Conservation (phyloP, 2,329 filamentous ascomycete species). For the Pseudogymnoascus sp. region DNA sequence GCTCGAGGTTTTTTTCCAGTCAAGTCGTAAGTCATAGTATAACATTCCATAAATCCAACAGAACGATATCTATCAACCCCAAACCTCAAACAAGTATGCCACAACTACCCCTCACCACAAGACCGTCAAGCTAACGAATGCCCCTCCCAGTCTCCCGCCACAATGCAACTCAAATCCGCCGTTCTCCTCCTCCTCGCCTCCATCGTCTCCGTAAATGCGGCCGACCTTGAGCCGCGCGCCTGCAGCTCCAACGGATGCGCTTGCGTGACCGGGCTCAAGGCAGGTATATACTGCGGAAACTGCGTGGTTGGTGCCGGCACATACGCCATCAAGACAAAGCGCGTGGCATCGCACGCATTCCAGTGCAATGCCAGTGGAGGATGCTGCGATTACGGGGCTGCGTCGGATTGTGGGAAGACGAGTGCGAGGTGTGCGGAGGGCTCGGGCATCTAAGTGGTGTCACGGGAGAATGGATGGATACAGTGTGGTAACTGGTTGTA, state of each 20-base stretch:
- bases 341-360: conserved; percentile 18
- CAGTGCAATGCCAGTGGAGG: conserved; percentile 20
- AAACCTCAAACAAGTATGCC: background rate
- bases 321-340: conserved; percentile 21
- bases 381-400: conserved; percentile 15
- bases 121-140: background rate
- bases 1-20: background rate
- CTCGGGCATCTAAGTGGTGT: background rate
- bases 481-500: background rate
- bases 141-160: background rate
- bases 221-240: conserved; percentile 12
- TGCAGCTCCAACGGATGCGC: conserved; percentile 20
- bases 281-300: conserved; percentile 21
- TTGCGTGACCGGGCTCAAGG: conserved; percentile 18
- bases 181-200: background rate
- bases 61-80: background rate
- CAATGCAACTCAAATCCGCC: background rate
- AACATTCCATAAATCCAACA: background rate
- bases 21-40: background rate
- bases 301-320: conserved; percentile 21
- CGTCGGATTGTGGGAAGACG: background rate
- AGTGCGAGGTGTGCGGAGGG: background rate
- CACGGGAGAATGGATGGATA: background rate
- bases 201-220: background rate
- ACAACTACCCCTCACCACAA: background rate